Evolutionary conservation across 2,329 filamentous ascomycete species (phyloP).

Genomic region (Elsinoe necatrix): DNA sequence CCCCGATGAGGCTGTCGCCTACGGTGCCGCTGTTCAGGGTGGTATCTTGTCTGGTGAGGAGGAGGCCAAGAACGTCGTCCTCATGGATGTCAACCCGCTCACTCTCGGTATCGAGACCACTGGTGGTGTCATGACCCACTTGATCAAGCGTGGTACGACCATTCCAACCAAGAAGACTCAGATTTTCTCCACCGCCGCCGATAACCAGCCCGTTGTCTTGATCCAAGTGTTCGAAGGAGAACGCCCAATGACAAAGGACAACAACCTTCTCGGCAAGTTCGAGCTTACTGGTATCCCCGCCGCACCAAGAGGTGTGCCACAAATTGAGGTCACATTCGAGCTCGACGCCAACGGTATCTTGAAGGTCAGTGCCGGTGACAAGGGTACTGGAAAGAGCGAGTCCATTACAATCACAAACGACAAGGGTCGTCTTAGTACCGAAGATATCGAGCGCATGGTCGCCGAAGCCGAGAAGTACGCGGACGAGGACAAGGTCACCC

Average conservation of each 20-base stretch:
- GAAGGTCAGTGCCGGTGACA: conserved; percentile 91
- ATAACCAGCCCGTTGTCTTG: conserved; percentile 91
- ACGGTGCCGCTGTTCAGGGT: conserved; percentile 93
- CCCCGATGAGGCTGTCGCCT: conserved; percentile 97
- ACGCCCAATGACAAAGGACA: conserved; percentile 88
- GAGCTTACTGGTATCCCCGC: conserved; percentile 94
- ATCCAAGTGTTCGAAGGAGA: conserved; percentile 96
- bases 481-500: conserved; percentile 97
- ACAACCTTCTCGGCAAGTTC: conserved; percentile 96
- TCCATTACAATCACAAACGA: conserved; percentile 99
- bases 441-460: conserved; percentile 99
- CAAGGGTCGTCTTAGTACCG: conserved; percentile 91
- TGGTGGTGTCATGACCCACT: conserved; percentile 93
- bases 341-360: conserved; percentile 98
- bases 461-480: conserved; percentile 97
- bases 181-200: conserved; percentile 93
- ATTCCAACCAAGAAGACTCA: conserved; percentile 96
- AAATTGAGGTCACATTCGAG: conserved; percentile 97
- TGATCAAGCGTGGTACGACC: conserved; percentile 88
- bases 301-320: conserved; percentile 88
- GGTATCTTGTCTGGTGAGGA: conserved; percentile 88
- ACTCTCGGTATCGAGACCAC: conserved; percentile 97
- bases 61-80: conserved; percentile 67
- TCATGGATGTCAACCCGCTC: conserved; percentile 95
- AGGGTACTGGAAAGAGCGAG: conserved; percentile 96